Conservation (phyloP, 1,284 basidiomycete genomes). For the Cutaneotrichosporon sp. region DNA sequence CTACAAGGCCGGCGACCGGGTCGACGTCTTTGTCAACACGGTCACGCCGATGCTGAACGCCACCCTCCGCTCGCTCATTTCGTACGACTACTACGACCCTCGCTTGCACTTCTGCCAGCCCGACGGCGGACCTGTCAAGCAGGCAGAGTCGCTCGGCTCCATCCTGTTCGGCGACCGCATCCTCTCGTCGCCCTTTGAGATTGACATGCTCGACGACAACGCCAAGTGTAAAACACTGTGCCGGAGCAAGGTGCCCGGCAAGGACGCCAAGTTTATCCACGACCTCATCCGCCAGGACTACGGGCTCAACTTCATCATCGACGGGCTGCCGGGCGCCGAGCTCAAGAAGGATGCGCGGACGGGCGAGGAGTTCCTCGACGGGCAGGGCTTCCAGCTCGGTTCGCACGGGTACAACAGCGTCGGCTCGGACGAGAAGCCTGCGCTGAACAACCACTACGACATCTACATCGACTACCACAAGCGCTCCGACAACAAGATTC, state of each 20-base stretch:
- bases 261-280: constrained; percentile 89
- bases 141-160: constrained; percentile 86
- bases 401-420: constrained; percentile 5
- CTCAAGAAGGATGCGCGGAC: constrained; percentile 79
- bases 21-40: constrained; percentile 75
- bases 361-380: constrained; percentile 82
- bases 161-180: constrained; percentile 96
- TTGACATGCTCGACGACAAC: constrained; percentile 49
- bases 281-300: constrained; percentile 87
- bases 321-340: constrained; percentile 90
- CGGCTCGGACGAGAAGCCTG: constrained; percentile 57
- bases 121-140: constrained; percentile 69
- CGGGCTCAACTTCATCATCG: constrained; percentile 91
- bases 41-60: constrained; percentile 83
- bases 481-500: constrained; percentile 66
- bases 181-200: constrained; percentile 81
- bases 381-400: constrained; percentile 59
- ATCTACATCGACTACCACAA: constrained; percentile 69
- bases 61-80: constrained; percentile 62
- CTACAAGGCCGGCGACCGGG: constrained; percentile 68
- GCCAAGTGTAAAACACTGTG: constrained; percentile 78
- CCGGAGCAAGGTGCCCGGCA: constrained; percentile 62
- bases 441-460: constrained; percentile 84
- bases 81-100: constrained; percentile 42
- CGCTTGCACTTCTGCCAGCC: constrained; percentile 87